A percentile compares a stretch with the other conserved stretches of the same genome.
Conservation (phyloP, 1,139 yeast genomes). For the Chernovozyma sophiae-reginae region DNA sequence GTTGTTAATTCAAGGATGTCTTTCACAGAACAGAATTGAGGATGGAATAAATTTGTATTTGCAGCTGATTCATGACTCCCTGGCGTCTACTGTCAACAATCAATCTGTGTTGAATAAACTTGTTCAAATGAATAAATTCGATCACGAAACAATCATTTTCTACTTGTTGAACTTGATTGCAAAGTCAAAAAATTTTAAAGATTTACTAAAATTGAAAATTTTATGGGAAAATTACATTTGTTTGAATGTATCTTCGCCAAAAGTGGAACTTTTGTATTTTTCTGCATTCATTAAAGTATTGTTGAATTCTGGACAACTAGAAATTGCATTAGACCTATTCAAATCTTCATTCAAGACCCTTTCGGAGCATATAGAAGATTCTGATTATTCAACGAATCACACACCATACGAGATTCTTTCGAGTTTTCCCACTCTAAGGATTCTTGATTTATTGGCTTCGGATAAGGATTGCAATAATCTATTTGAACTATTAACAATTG, state of each 20-base stretch:
- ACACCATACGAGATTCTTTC: constrained; percentile 4
- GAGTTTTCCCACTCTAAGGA: constrained; percentile 14
- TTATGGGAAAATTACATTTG: constrained; percentile 18
- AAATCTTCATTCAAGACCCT: constrained; percentile 8
- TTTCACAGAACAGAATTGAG: not conserved
- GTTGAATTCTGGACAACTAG: constrained; percentile 22
- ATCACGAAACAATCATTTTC: constrained; percentile 2
- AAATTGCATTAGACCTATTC: constrained; percentile 20
- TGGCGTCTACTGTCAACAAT: not conserved
- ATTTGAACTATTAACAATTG: constrained; percentile 11
- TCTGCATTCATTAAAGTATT: constrained; percentile 21
- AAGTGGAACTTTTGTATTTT: constrained; percentile 16
- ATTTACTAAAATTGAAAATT: constrained; percentile 15
- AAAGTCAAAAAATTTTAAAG: constrained; percentile 7
- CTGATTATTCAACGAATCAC: not conserved
- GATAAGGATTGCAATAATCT: constrained; percentile 20
- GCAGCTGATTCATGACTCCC: not conserved
- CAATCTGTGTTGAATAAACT: not conserved
- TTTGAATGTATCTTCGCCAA: not conserved
- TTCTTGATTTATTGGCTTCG: constrained; percentile 12
- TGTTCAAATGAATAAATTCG: not conserved
- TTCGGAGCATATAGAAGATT: not conserved
- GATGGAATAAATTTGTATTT: constrained; percentile 2
- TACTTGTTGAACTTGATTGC: not conserved
- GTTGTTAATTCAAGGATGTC: constrained; percentile 1